Percentiles rank a stretch among this genome's conserved stretches.
phyloP scores from a whole-genome alignment of 2,329 filamentous ascomycete species.

The Colletotrichum filicis region DNA sequence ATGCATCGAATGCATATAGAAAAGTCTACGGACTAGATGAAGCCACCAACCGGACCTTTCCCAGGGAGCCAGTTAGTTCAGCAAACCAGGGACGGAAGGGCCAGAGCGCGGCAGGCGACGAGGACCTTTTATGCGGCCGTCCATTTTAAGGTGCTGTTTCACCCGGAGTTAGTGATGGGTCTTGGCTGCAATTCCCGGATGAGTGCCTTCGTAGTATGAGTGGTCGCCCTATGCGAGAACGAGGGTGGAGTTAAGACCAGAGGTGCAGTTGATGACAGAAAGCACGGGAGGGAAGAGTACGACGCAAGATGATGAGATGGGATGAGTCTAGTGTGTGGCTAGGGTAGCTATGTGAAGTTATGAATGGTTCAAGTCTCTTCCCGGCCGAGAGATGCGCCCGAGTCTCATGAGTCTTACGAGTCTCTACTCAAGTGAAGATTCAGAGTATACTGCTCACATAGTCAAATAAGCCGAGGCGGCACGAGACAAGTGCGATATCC shows the following conservation, averaged over 20 bases:
- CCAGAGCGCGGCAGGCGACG: background rate
- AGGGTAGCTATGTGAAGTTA: background rate
- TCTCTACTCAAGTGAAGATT: no score
- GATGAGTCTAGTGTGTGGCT: background rate
- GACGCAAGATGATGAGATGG: background rate
- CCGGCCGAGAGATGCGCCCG: no score
- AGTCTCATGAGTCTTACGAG: no score
- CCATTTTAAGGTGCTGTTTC: background rate
- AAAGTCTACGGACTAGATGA: background rate
- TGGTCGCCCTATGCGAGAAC: background rate
- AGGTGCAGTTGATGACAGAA: background rate
- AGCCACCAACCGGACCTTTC: background rate
- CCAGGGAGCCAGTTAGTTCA: background rate
- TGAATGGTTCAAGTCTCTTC: no score
- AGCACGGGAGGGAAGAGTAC: background rate
- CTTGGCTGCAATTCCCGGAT: background rate
- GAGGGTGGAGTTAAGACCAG: background rate
- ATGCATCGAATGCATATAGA: background rate
- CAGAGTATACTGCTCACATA: no score
- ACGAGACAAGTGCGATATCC: no score
- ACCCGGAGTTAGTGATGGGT: background rate
- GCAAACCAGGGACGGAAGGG: background rate
- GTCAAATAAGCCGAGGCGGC: no score
- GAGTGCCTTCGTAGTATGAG: no score
- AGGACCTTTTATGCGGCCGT: background rate